Evolutionary conservation across 495 filamentous ascomycete genomes (phyloP), one percentile per base, ranked within the genome.

Genomic region (Hypomontagnella submonticulosa): DNA sequence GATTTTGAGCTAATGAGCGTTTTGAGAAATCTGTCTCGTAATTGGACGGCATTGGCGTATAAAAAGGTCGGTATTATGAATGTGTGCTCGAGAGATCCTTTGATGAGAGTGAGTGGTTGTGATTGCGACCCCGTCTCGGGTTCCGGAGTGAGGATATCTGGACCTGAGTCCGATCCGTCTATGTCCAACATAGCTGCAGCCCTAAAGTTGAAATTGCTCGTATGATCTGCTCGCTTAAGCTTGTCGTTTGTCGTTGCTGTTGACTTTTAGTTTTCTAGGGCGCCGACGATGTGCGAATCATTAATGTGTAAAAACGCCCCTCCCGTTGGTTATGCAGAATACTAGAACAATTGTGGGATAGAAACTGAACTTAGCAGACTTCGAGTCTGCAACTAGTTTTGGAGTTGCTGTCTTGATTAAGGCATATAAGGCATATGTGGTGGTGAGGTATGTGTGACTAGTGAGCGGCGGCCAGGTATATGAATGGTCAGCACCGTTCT

Each of bases 1-100:
- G 91, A 90, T 72, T 89, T 95, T 33, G 92, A 85, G 60, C 83
- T 79, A 40, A 89, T 89, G 67, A 96, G 84, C 15, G 89, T 88
- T 16, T 87, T 79, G 33, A 84, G 83, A 76, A 96, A 95, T 56
- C 81, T 81, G 61, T 93, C 90, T 79, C 90, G 88, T 68, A 93
- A 80, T 75, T 92, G 89, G 32, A 87, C 86, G 64, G 92, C 91
- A 72, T 89, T 90, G 79, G 92, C 94, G 77, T 95, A 92, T 61
- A 93, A 79, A 38, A 87, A 88, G 53, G 92, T 94, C 11, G 92
- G 92, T 65, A 96, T 89, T 58, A 93, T 86, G 77, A 95, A 89
- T 30, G 89, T 90, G 73, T 92, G 87, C 71, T 95, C 91, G 68
- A 95, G 89, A 18, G 87, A 89, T 67, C 92, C 91, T 76, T 93